Conservation (phyloP, 202 grass and related monocot genomes). For the Setaria viridis region DNA sequence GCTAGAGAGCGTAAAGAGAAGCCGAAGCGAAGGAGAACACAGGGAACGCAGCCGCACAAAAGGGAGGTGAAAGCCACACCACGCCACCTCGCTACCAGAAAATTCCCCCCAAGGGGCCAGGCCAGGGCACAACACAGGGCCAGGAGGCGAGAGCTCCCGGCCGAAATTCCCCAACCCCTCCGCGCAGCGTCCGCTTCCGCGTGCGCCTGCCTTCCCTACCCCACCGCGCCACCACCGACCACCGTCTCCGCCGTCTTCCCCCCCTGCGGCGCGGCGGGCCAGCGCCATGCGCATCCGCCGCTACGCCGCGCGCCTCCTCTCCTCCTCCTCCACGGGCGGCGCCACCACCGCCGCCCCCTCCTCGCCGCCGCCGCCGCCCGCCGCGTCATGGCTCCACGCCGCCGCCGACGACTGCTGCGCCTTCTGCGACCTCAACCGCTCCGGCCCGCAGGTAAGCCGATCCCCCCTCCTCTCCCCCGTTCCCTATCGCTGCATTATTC, state of each 20-base stretch:
- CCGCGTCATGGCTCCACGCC: conserved; percentile 49
- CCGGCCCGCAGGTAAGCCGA: conserved; percentile 42
- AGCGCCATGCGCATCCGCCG: conserved; percentile 68
- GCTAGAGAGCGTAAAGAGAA: background rate
- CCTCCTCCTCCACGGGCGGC: conserved; percentile 13
- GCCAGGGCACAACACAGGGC: background rate
- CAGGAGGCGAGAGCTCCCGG: conserved; percentile 26
- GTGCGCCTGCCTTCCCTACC: background rate
- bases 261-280: background rate
- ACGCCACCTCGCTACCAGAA: conserved; percentile 6
- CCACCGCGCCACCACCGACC: conserved; percentile 14
- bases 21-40: background rate
- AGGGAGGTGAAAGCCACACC: conserved; percentile 2
- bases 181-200: background rate
- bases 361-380: conserved; percentile 23
- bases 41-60: background rate
- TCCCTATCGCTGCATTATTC: conserved; percentile 36
- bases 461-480: background rate
- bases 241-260: conserved; percentile 19
- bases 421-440: conserved; percentile 50
- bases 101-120: background rate
- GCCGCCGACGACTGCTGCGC: conserved; percentile 58
- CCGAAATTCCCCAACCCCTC: conserved; percentile 59
- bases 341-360: conserved; percentile 3
- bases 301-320: conserved; percentile 66